Conservation (phyloP, 768 basidiomycete genomes). For the Myochromella boudieri region DNA sequence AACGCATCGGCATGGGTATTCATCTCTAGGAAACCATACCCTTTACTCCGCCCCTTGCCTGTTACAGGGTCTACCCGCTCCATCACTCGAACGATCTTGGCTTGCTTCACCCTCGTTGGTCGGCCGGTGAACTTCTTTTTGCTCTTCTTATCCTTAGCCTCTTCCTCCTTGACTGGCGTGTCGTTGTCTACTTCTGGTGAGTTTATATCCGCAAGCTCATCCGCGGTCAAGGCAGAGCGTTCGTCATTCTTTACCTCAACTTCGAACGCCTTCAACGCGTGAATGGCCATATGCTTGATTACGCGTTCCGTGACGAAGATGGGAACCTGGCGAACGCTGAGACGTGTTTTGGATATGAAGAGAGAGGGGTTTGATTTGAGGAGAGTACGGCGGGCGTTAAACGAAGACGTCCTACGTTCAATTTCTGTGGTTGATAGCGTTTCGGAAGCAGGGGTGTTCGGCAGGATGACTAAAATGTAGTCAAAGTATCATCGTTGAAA, state of each 20-base stretch:
- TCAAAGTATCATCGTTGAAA: constrained; percentile 2
- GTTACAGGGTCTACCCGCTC: constrained; percentile 90
- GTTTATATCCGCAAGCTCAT: constrained; percentile 63
- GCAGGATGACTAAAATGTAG: constrained; percentile 71
- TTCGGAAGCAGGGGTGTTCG: constrained; percentile 79
- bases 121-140: constrained; percentile 25
- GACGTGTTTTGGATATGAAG: constrained; percentile 91
- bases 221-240: constrained; percentile 61
- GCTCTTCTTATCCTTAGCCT: constrained; percentile 43
- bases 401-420: constrained; percentile 82
- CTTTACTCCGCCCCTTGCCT: constrained; percentile 85
- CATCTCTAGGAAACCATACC: constrained; percentile 96
- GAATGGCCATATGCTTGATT: constrained; percentile 83
- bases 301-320: constrained; percentile 87
- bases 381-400: constrained; percentile 79
- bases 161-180: constrained; percentile 19
- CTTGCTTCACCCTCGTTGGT: constrained; percentile 68
- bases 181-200: background rate
- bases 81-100: constrained; percentile 87
- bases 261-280: constrained; percentile 79
- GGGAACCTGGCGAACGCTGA: constrained; percentile 92
- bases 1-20: constrained; percentile 85
- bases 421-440: constrained; percentile 72
- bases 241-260: constrained; percentile 65
- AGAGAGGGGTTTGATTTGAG: constrained; percentile 91